A percentile compares a stretch with the other conserved stretches of the same genome.
Conservation (phyloP, 225 moss, liverwort and hornwort species). For the Neckera pumila region DNA sequence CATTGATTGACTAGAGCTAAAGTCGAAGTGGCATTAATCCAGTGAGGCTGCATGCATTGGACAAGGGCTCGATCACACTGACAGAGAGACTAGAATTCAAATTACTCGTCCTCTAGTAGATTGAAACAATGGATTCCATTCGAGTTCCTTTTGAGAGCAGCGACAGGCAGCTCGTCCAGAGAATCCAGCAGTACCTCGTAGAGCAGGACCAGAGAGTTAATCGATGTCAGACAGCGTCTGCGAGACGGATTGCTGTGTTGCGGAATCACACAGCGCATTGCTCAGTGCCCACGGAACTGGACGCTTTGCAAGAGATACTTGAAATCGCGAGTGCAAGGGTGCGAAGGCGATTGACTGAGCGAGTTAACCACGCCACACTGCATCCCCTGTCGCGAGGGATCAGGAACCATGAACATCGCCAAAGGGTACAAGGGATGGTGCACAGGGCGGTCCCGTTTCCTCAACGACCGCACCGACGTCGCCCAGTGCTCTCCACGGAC, state of each 20-base stretch:
- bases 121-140: not conserved
- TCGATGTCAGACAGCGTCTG: not conserved
- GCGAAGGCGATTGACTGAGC: not conserved
- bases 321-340: not conserved
- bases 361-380: not conserved
- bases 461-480: not conserved
- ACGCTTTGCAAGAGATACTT: not conserved
- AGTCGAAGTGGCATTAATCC: not conserved
- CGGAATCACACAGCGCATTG: too few species aligned
- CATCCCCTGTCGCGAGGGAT: not conserved
- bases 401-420: not conserved
- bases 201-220: not conserved
- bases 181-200: not conserved
- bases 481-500: too few species aligned
- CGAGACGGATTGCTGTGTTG: not conserved
- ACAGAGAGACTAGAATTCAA: not conserved
- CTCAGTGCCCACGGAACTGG: not conserved
- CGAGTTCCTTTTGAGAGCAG: not conserved
- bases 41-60: not conserved
- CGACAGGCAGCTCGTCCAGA: not conserved
- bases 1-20: too few species aligned
- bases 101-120: not conserved
- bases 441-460: not conserved
- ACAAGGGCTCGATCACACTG: too few species aligned
- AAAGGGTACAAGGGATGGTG: not conserved